phyloP scores from a whole-genome alignment of 1,284 basidiomycete genomes.

The Sanguinoderma infundibulare region DNA sequence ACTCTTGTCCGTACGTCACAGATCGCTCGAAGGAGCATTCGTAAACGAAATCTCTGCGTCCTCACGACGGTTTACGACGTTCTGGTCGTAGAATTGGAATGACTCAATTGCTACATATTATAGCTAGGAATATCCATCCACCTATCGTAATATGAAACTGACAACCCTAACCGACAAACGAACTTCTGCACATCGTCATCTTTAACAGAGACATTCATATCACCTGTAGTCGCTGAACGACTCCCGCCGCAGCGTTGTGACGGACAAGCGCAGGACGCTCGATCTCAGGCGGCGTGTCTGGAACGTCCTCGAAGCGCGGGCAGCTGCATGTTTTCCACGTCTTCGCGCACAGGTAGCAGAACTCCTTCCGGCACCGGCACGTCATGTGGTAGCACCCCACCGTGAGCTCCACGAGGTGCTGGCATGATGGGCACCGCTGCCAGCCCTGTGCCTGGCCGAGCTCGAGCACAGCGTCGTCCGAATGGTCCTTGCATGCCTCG shows the following conservation, averaged over 20 bases:
- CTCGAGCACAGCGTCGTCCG: conserved; percentile 18
- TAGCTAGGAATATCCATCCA: too few relatives aligned
- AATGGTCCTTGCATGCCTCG: conserved; percentile 6
- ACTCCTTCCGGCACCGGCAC: conserved; percentile 27
- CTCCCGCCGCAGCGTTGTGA: too few relatives aligned
- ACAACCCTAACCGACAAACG: too few relatives aligned
- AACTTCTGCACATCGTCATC: too few relatives aligned
- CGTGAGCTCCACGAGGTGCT: conserved; percentile 25
- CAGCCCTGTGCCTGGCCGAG: conserved; percentile 23
- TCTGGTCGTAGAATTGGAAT: too few relatives aligned
- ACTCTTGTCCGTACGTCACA: too few relatives aligned
- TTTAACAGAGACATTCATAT: too few relatives aligned
- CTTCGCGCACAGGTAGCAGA: conserved; percentile 30
- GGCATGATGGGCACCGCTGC: conserved; percentile 29
- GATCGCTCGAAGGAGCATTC: too few relatives aligned
- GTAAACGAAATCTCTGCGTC: too few relatives aligned
- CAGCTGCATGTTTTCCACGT: conserved; percentile 29
- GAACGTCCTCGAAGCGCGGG: conserved; percentile 19
- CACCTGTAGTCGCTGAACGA: not conserved
- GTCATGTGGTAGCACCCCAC: conserved; percentile 29
- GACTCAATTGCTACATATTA: too few relatives aligned
- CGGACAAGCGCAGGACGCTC: not conserved
- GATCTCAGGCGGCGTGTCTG: not conserved
- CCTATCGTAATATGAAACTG: too few relatives aligned
- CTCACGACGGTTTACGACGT: too few relatives aligned